phyloP scores from a whole-genome alignment of 768 basidiomycete species.

The Neoboletus subvelutipes region DNA sequence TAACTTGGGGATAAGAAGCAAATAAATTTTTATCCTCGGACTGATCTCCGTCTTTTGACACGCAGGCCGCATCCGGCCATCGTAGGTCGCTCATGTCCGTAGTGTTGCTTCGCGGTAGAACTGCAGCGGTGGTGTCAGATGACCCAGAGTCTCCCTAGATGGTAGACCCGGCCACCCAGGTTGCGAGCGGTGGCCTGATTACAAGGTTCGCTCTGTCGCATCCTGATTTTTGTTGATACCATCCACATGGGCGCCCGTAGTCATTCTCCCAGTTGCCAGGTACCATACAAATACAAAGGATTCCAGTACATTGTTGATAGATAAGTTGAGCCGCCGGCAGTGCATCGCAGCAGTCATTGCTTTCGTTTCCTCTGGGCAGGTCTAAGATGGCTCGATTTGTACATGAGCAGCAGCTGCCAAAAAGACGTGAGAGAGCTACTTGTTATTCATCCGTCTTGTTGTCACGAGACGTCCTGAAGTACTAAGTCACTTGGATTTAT shows the following conservation, averaged over 20 bases:
- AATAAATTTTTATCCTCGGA: conserved; percentile 3
- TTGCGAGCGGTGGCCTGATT: conserved; percentile 1
- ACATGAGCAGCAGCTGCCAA: neutral
- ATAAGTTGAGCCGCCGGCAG: neutral
- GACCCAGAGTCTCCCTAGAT: too few species aligned
- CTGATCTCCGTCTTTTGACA: conserved; percentile 8
- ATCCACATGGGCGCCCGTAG: neutral
- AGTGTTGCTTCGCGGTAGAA: conserved; percentile 24
- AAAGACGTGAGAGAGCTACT: neutral
- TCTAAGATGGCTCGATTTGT: conserved; percentile 1
- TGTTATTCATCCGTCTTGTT: neutral
- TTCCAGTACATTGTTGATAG: neutral
- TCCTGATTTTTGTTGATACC: neutral
- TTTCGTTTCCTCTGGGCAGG: neutral
- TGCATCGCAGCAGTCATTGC: conserved; percentile 1
- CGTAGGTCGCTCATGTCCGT: conserved; percentile 11
- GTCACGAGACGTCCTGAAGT: neutral
- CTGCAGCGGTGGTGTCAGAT: neutral
- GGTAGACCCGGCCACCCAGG: conserved; percentile 7
- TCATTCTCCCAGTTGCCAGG: conserved; percentile 18
- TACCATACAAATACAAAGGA: conserved; percentile 4
- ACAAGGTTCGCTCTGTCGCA: neutral
- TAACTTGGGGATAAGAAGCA: neutral
- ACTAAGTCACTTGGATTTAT: neutral
- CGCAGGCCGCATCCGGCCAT: neutral